These are phyloP conservation scores for Rhinocladiella similis DNA, from an alignment of 2,329 filamentous ascomycete genomes.

Conservation along the genomic window DNA sequence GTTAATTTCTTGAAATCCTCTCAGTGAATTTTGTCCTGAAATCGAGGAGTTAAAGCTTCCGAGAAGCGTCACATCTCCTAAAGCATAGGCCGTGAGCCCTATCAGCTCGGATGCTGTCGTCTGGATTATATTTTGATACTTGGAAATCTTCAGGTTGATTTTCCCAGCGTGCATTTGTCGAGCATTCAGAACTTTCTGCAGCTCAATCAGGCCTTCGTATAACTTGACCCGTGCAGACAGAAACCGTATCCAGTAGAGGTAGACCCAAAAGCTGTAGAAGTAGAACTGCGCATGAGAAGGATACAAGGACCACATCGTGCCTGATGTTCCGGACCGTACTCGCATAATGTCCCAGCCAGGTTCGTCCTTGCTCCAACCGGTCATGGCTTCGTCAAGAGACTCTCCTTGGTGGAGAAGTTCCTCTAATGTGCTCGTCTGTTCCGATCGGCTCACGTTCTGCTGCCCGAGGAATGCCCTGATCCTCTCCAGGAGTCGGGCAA, in stretches of 20 bases:
- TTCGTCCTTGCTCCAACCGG: slow-evolving; percentile 26
- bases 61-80: slow-evolving; percentile 26
- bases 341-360: slow-evolving; percentile 28
- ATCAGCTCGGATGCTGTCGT: slow-evolving; percentile 22
- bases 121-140: slow-evolving; percentile 18
- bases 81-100: slow-evolving; percentile 28
- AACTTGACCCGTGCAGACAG: slow-evolving; percentile 29
- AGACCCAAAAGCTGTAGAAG: slow-evolving; percentile 29
- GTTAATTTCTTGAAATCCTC: slow-evolving; percentile 25
- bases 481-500: slow-evolving; percentile 24
- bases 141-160: slow-evolving; percentile 16
- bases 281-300: slow-evolving; percentile 24
- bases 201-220: slow-evolving; percentile 27
- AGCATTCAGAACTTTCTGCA: slow-evolving; percentile 9
- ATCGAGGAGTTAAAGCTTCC: slow-evolving; percentile 22
- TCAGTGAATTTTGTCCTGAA: slow-evolving; percentile 14
- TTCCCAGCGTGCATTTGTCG: too few species aligned
- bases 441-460: not conserved
- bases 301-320: slow-evolving; percentile 28
- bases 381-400: slow-evolving; percentile 21
- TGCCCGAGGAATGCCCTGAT: slow-evolving; percentile 18
- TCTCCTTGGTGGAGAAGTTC: slow-evolving; percentile 20
- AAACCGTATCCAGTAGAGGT: slow-evolving; percentile 27
- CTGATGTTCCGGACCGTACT: slow-evolving; percentile 13
- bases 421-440: not conserved